phyloP scores from a whole-genome alignment of 257 asterid species.

The Nicotiana attenuata region DNA sequence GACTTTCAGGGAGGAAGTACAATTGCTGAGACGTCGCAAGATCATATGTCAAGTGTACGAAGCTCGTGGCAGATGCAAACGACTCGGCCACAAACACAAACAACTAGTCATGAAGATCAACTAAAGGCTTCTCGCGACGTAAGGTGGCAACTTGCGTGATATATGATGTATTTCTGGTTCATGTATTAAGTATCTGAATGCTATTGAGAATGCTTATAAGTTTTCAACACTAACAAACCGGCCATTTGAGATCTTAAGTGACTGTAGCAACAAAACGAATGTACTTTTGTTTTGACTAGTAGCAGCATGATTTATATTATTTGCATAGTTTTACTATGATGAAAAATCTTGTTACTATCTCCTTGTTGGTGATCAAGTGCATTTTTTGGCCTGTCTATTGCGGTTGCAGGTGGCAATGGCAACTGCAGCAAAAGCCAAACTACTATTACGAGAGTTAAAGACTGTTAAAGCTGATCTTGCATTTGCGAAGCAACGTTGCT shows the following conservation, averaged over 20 bases:
- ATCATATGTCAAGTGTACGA: constrained; percentile 12
- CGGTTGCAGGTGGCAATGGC: constrained; percentile 88
- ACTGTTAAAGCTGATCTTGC: constrained; percentile 87
- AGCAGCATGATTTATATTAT: not conserved
- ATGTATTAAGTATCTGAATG: not conserved
- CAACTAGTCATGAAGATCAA: constrained; percentile 62
- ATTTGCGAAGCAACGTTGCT: constrained; percentile 72
- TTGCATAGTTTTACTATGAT: not conserved
- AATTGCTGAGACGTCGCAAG: constrained; percentile 41
- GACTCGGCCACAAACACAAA: constrained; percentile 24
- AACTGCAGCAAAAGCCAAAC: constrained; percentile 92
- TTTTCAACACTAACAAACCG: not conserved
- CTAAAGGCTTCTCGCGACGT: constrained; percentile 98
- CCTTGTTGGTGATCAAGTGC: constrained; percentile 21
- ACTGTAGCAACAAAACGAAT: no score
- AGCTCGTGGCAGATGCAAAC: constrained; percentile 23
- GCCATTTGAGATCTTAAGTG: not conserved
- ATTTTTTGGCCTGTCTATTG: constrained; percentile 5
- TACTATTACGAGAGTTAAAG: constrained; percentile 83
- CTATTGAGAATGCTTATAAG: not conserved
- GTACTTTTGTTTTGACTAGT: not conserved
- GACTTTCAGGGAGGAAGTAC: constrained; percentile 63
- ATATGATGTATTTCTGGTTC: constrained; percentile 8
- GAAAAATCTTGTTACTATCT: no score
- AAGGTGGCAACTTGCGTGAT: constrained; percentile 54